Conservation (phyloP, 2,329 filamentous ascomycete genomes). For the Incumbomyces lentus region DNA sequence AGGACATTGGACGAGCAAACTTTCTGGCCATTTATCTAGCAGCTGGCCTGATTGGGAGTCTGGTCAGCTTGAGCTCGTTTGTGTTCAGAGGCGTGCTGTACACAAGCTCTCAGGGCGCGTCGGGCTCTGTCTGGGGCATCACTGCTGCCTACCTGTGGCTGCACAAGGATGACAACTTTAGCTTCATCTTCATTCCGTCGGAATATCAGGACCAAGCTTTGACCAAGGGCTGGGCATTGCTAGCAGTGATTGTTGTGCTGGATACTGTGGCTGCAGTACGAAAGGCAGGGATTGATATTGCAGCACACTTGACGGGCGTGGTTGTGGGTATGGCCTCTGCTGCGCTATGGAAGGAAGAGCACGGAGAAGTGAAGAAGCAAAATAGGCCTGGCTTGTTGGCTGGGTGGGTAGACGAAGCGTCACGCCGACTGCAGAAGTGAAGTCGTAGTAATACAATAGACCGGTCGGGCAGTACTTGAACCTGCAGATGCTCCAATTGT, state of each 20-base stretch:
- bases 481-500: too few species aligned
- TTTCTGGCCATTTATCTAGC: constrained; percentile 45
- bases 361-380: background rate
- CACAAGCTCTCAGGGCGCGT: constrained; percentile 41
- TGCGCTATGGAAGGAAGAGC: constrained; percentile 14
- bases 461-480: too few species aligned
- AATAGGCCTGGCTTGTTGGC: background rate
- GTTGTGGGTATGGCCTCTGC: constrained; percentile 26
- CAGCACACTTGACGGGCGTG: constrained; percentile 35
- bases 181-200: constrained; percentile 31
- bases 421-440: background rate
- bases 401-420: background rate
- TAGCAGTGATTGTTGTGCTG: constrained; percentile 27
- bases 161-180: constrained; percentile 32
- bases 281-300: constrained; percentile 29
- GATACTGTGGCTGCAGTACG: constrained; percentile 27
- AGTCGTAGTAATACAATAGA: background rate
- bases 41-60: constrained; percentile 37
- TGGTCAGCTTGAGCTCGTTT: constrained; percentile 35
- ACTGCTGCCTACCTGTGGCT: constrained; percentile 41
- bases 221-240: constrained; percentile 31
- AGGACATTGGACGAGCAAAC: constrained; percentile 46
- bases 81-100: constrained; percentile 35
- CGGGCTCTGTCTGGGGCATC: constrained; percentile 40
- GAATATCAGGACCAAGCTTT: constrained; percentile 32